Conservation (phyloP, 768 basidiomycete species). For the Nidularia pulvinata region DNA sequence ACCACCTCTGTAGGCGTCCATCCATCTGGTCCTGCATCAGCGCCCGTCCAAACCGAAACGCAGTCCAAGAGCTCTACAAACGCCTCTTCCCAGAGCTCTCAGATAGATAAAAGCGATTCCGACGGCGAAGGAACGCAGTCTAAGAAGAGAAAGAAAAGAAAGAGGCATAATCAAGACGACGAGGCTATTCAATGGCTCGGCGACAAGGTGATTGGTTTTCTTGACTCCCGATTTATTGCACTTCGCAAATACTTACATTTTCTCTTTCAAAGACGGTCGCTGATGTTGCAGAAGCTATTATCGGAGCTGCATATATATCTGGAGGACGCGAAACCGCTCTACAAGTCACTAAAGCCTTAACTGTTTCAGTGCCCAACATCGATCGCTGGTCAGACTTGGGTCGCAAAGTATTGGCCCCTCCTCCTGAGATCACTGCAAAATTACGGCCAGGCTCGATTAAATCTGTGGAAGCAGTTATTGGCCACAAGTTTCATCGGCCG, state of each 20-base stretch:
- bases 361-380: slow-evolving; percentile 62
- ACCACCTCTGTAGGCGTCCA: too few relatives aligned
- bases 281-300: slow-evolving; percentile 84
- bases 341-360: slow-evolving; percentile 60
- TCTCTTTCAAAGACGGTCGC: slow-evolving; percentile 59
- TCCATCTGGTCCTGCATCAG: too few relatives aligned
- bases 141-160: slow-evolving; percentile 28
- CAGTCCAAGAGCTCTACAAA: too few relatives aligned
- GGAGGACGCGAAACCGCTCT: slow-evolving; percentile 72
- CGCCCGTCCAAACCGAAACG: too few relatives aligned
- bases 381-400: slow-evolving; percentile 77
- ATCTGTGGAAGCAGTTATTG: slow-evolving; percentile 63
- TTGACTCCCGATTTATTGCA: neutral
- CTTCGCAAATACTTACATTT: neutral
- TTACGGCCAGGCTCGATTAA: slow-evolving; percentile 47
- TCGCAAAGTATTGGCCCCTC: slow-evolving; percentile 40
- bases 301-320: slow-evolving; percentile 79
- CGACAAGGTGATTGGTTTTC: slow-evolving; percentile 59
- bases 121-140: neutral
- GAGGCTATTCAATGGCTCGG: slow-evolving; percentile 54
- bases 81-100: too few relatives aligned
- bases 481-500: slow-evolving; percentile 59
- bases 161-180: slow-evolving; percentile 29
- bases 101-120: neutral
- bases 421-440: slow-evolving; percentile 39